Conservation (phyloP, 139 green algal genomes). For the Closterium sp. region DNA sequence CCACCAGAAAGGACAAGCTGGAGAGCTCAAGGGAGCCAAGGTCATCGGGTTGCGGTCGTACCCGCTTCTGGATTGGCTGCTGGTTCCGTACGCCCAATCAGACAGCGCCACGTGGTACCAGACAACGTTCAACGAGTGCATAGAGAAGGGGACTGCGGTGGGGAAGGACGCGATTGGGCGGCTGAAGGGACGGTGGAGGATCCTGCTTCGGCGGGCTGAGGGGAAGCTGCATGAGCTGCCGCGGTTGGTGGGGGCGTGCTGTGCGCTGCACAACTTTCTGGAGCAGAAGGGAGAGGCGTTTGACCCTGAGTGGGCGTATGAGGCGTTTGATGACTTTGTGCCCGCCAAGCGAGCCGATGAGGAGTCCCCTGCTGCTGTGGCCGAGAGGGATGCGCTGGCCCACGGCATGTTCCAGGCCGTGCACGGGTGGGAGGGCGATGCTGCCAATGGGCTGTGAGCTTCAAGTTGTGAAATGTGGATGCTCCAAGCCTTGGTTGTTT, state of each 20-base stretch:
- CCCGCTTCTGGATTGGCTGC: slow-evolving; percentile 32
- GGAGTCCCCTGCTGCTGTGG: neutral
- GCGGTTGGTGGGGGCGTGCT: slow-evolving; percentile 36
- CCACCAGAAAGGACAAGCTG: slow-evolving; percentile 13
- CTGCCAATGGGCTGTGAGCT: no score
- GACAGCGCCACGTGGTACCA: slow-evolving; percentile 19
- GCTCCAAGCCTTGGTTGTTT: no score
- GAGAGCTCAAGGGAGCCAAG: neutral
- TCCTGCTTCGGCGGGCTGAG: slow-evolving; percentile 22
- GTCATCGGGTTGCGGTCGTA: neutral
- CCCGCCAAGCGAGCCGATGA: neutral
- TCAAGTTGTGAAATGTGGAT: no score
- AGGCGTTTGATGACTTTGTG: neutral
- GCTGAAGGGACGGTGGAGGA: slow-evolving; percentile 38
- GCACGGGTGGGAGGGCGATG: neutral
- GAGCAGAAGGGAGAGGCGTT: slow-evolving; percentile 27
- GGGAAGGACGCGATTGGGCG: slow-evolving; percentile 30
- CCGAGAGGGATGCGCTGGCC: neutral
- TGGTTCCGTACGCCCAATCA: slow-evolving; percentile 24
- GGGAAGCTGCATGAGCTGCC: slow-evolving; percentile 42
- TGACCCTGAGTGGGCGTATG: slow-evolving; percentile 1
- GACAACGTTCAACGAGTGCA: slow-evolving; percentile 33
- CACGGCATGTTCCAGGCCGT: neutral
- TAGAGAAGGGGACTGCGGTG: slow-evolving; percentile 12
- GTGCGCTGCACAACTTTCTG: slow-evolving; percentile 37